These are phyloP conservation scores for Phytophthora pluvialis DNA, from an alignment of 352 stramenopile species.

Conservation along the genomic window DNA sequence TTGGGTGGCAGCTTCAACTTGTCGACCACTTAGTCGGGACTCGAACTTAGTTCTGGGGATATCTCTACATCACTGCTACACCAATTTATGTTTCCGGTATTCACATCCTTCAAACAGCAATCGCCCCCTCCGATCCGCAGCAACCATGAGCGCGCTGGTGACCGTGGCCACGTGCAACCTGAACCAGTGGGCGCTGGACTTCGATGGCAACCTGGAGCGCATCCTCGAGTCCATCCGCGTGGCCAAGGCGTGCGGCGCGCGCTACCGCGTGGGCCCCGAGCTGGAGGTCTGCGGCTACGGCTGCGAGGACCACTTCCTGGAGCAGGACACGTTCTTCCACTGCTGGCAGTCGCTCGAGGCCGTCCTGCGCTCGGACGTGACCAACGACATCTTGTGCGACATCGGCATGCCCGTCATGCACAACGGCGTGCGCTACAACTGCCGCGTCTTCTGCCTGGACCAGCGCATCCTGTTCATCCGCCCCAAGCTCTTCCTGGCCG, in stretches of 20 bases:
- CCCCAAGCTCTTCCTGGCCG: slow-evolving; percentile 94
- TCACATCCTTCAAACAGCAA: slow-evolving; percentile 13
- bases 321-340: slow-evolving; percentile 98
- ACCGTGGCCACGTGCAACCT: slow-evolving; percentile 98
- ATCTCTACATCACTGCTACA: neutral
- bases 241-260: slow-evolving; percentile 87
- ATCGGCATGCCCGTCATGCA: slow-evolving; percentile 98
- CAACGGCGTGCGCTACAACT: slow-evolving; percentile 98
- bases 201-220: slow-evolving; percentile 97
- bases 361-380: slow-evolving; percentile 89
- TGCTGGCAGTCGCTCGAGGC: slow-evolving; percentile 95
- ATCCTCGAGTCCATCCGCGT: slow-evolving; percentile 91
- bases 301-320: slow-evolving; percentile 99
- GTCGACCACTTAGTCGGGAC: slow-evolving; percentile 12
- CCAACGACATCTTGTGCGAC: slow-evolving; percentile 96
- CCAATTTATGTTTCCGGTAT: neutral
- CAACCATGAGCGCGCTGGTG: slow-evolving; percentile 83
- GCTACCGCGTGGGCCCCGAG: slow-evolving; percentile 96
- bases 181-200: slow-evolving; percentile 99
- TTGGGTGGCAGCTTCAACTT: slow-evolving; percentile 21
- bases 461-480: slow-evolving; percentile 95
- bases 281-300: slow-evolving; percentile 98
- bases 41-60: neutral
- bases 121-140: neutral
- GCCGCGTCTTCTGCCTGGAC: slow-evolving; percentile 95